Conservation (phyloP, 140 eudicot species). For the Anethum foeniculum region DNA sequence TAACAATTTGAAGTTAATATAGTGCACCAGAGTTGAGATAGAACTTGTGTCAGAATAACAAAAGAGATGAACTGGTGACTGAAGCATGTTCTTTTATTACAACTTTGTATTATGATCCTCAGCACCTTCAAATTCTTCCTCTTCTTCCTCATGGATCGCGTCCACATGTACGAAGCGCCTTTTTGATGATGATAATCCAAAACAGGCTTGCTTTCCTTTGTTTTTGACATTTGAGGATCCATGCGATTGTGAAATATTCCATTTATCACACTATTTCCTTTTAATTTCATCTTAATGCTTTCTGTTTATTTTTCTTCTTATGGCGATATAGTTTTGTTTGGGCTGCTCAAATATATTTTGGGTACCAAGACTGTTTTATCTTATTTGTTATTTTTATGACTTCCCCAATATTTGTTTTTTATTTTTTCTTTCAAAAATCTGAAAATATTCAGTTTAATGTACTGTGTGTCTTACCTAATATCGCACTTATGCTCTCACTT, state of each 20-base stretch:
- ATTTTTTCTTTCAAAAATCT: background rate
- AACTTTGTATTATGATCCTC: background rate
- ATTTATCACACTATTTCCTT: background rate
- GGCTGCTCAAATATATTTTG: background rate
- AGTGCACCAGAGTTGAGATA: background rate
- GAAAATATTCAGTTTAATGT: background rate
- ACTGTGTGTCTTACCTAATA: background rate
- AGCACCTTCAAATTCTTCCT: background rate
- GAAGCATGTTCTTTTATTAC: background rate
- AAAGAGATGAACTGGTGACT: background rate
- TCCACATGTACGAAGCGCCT: background rate
- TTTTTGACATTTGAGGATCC: background rate
- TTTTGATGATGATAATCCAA: background rate
- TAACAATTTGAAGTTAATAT: background rate
- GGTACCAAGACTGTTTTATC: background rate
- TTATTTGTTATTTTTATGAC: background rate
- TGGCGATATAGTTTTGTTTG: background rate
- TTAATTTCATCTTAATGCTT: background rate
- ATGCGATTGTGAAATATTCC: background rate
- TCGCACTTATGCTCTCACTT: background rate
- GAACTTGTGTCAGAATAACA: background rate
- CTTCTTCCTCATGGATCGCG: background rate
- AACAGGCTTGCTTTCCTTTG: background rate
- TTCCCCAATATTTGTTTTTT: background rate
- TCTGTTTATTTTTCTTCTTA: background rate